These are phyloP conservation scores for Vitis hybrid DNA, from an alignment of 177 flowering plant species.

Conservation along the genomic window DNA sequence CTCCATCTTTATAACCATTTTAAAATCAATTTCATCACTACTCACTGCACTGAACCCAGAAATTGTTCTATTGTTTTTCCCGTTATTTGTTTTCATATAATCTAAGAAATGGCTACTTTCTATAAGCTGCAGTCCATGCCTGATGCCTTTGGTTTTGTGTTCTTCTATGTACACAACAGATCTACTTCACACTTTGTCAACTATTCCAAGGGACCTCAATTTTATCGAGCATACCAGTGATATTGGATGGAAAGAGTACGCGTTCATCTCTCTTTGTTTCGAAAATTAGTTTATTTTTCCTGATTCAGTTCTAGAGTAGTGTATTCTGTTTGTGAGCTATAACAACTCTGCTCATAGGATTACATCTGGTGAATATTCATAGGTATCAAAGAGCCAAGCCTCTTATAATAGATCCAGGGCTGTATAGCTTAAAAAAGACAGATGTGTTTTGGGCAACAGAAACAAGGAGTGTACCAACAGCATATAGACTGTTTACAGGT, in stretches of 20 bases:
- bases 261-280: constrained; percentile 4
- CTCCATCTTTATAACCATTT: no score
- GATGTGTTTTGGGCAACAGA: constrained; percentile 85
- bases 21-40: no score
- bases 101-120: not conserved
- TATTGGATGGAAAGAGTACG: constrained; percentile 92
- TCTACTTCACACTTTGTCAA: constrained; percentile 59
- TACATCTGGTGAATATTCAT: not conserved
- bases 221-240: constrained; percentile 91
- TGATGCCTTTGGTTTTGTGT: not conserved
- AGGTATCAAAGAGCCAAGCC: constrained; percentile 88
- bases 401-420: constrained; percentile 82
- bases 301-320: not conserved
- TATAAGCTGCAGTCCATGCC: not conserved
- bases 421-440: constrained; percentile 58
- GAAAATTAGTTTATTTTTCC: not conserved
- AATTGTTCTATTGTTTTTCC: no score
- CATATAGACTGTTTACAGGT: constrained; percentile 87
- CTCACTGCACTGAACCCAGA: no score
- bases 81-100: no score
- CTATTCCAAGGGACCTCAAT: constrained; percentile 66
- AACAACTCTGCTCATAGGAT: not conserved
- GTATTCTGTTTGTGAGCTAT: not conserved
- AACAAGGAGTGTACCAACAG: constrained; percentile 65
- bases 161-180: constrained; percentile 40